Evolutionary conservation across 257 asterid genomes (phyloP).

Genomic region (Fraxinus cuspidata): DNA sequence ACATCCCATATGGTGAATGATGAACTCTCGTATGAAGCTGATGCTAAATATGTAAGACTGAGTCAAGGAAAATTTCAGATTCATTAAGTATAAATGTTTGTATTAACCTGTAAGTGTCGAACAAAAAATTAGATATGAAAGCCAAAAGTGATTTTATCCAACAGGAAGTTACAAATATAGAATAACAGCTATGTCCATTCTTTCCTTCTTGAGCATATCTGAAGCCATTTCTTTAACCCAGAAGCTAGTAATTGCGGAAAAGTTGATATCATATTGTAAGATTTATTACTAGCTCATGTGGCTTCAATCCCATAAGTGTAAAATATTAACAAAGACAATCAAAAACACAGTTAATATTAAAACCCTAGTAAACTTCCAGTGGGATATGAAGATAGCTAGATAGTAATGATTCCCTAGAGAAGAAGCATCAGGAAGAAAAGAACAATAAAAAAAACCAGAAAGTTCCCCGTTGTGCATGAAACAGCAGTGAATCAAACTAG

Average conservation of each 20-base stretch:
- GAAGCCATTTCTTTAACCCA: not conserved
- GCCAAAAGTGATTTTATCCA: not conserved
- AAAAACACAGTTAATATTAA: not conserved
- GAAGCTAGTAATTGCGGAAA: not conserved
- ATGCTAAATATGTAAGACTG: slow-evolving; percentile 75
- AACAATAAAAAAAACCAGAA: not conserved
- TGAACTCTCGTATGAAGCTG: slow-evolving; percentile 87
- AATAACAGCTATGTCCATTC: not conserved
- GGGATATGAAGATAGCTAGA: slow-evolving; percentile 9
- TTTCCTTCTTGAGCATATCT: not conserved
- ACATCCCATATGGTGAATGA: slow-evolving; percentile 97
- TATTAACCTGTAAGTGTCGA: not conserved
- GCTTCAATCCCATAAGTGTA: not conserved
- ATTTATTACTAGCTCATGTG: not conserved
- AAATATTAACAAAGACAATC: not conserved
- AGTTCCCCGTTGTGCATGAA: slow-evolving; percentile 10
- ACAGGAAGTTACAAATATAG: not conserved
- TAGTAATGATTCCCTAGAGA: not conserved
- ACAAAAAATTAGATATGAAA: not conserved
- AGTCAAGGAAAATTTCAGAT: slow-evolving; percentile 52
- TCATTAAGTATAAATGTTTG: not conserved
- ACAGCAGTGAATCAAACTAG: slow-evolving; percentile 6
- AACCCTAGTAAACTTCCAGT: not conserved
- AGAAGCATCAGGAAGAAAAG: not conserved
- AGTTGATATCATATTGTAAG: no score